Evolutionary conservation across 345 rosid species (phyloP).

Genomic region (Gossypium raimondii): DNA sequence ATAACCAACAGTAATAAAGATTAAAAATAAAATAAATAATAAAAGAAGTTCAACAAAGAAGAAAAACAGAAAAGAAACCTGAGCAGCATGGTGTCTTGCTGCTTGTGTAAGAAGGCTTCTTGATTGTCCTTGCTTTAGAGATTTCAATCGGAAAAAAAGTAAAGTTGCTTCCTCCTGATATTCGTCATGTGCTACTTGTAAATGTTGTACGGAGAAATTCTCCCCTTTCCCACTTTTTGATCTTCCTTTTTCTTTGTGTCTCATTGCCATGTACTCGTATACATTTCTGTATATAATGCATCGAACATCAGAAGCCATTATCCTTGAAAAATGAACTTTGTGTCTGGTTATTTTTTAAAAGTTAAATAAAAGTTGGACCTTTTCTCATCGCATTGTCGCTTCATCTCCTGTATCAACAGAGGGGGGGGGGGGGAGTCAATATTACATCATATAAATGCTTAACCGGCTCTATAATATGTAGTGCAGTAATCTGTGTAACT

Average conservation of each 20-base stretch:
- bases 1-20: background rate
- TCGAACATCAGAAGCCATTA: slow-evolving; percentile 14
- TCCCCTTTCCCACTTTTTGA: slow-evolving; percentile 72
- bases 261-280: slow-evolving; percentile 59
- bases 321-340: slow-evolving; percentile 4
- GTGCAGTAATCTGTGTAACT: background rate
- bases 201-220: slow-evolving; percentile 52
- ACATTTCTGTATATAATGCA: slow-evolving; percentile 50
- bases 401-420: slow-evolving; percentile 80
- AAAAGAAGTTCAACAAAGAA: background rate
- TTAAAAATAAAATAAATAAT: background rate
- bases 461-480: background rate
- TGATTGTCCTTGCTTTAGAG: slow-evolving; percentile 90
- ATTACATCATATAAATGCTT: slow-evolving; percentile 2
- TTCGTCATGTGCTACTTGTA: slow-evolving; percentile 73
- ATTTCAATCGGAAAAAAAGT: slow-evolving; percentile 81
- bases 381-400: slow-evolving; percentile 90
- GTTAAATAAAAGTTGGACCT: slow-evolving; percentile 40
- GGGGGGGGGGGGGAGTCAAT: background rate
- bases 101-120: slow-evolving; percentile 97
- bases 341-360: background rate
- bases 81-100: slow-evolving; percentile 97
- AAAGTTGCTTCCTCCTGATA: slow-evolving; percentile 83
- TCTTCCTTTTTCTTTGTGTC: slow-evolving; percentile 67
- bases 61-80: slow-evolving; percentile 50